Evolutionary conservation across 352 stramenopile genomes (phyloP).

Genomic region (Phytophthora chlamydospora): DNA sequence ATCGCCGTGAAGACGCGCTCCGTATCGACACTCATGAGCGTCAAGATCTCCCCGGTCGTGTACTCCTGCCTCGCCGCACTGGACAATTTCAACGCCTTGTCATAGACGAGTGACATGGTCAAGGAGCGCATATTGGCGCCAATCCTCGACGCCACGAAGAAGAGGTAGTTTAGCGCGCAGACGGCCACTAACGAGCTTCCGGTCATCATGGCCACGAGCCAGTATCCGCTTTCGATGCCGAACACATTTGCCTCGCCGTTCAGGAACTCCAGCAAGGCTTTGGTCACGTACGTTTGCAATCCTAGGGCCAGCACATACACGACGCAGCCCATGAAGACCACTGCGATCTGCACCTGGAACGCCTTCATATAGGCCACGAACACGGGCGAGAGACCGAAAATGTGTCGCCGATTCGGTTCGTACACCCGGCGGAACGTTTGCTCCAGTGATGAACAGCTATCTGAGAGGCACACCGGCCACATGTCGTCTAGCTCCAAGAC

Average conservation of each 20-base stretch:
- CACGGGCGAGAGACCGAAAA: slow-evolving; percentile 27
- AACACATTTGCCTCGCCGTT: slow-evolving; percentile 38
- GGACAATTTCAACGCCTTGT: slow-evolving; percentile 70
- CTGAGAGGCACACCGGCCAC: slow-evolving; percentile 32
- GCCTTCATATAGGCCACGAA: slow-evolving; percentile 18
- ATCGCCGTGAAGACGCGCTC: slow-evolving; percentile 46
- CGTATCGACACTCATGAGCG: slow-evolving; percentile 46
- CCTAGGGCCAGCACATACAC: slow-evolving; percentile 37
- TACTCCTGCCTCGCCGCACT: slow-evolving; percentile 45
- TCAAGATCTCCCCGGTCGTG: slow-evolving; percentile 47
- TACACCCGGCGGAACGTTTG: slow-evolving; percentile 27
- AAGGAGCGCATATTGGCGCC: slow-evolving; percentile 48
- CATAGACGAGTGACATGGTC: slow-evolving; percentile 46
- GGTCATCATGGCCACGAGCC: slow-evolving; percentile 35
- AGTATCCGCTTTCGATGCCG: slow-evolving; percentile 35
- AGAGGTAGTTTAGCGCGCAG: slow-evolving; percentile 42
- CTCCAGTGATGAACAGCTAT: slow-evolving; percentile 29
- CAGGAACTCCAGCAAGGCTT: slow-evolving; percentile 39
- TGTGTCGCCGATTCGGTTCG: slow-evolving; percentile 11
- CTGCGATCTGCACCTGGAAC: slow-evolving; percentile 20
- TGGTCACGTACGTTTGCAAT: slow-evolving; percentile 33
- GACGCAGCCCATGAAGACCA: slow-evolving; percentile 25
- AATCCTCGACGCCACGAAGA: slow-evolving; percentile 38
- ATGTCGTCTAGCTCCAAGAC: slow-evolving; percentile 37
- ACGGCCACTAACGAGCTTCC: slow-evolving; percentile 32